Conservation (phyloP, 805 yeast species). For the Wickerhamomyces canadensis region DNA sequence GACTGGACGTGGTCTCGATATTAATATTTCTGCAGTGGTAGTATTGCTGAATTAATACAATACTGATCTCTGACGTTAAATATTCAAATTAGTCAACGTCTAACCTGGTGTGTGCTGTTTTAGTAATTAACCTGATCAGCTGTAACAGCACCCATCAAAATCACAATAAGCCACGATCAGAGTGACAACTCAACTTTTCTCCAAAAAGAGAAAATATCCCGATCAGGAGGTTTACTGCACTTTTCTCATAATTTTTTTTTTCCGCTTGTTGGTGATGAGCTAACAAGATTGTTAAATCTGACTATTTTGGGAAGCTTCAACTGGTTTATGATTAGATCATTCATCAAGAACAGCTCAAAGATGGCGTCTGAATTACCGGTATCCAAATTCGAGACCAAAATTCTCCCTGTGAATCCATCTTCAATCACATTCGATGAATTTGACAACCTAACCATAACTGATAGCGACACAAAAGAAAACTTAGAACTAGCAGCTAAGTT, state of each 20-base stretch:
- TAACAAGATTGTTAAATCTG: neutral
- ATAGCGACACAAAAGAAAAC: constrained; percentile 44
- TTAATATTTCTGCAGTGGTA: too few species aligned
- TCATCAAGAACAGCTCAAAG: neutral
- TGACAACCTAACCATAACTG: constrained; percentile 39
- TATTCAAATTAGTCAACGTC: too few species aligned
- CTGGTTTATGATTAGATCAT: neutral
- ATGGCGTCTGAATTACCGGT: constrained; percentile 4
- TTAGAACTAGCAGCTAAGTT: constrained; percentile 55
- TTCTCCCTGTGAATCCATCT: constrained; percentile 16
- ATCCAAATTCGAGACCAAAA: constrained; percentile 9
- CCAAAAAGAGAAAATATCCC: too few species aligned
- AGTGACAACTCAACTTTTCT: too few species aligned
- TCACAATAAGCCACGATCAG: too few species aligned
- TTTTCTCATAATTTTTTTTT: constrained; percentile 36
- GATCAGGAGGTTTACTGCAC: too few species aligned
- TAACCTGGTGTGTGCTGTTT: too few species aligned
- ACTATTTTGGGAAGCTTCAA: neutral
- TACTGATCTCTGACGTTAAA: too few species aligned
- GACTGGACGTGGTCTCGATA: too few species aligned
- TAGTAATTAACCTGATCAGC: too few species aligned
- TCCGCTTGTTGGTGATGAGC: constrained; percentile 22
- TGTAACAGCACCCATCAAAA: too few species aligned
- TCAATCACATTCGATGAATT: constrained; percentile 17
- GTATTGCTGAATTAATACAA: too few species aligned